These are phyloP conservation scores for Dactylella cylindrospora DNA, from an alignment of 2,329 filamentous ascomycete species.

Conservation along the genomic window DNA sequence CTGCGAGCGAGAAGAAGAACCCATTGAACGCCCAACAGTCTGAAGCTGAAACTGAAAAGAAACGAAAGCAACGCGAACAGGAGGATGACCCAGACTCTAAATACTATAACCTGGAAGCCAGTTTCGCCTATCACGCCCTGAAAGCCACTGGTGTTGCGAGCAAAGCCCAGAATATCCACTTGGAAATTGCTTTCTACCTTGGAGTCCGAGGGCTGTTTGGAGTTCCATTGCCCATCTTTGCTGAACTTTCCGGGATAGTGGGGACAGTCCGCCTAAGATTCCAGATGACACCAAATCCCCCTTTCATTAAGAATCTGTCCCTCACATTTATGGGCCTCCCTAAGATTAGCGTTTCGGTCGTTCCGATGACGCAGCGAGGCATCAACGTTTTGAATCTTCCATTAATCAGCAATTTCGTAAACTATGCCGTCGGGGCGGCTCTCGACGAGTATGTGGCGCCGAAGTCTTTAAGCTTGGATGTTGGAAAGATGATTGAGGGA, in stretches of 20 bases:
- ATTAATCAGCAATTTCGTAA: conserved; percentile 93
- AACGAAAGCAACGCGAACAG: conserved; percentile 37
- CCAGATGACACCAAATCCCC: conserved; percentile 84
- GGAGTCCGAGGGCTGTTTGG: conserved; percentile 87
- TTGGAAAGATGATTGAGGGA: conserved; percentile 85
- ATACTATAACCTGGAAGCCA: conserved; percentile 89
- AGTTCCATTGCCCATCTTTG: conserved; percentile 70
- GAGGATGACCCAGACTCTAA: conserved; percentile 51
- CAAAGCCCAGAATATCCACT: conserved; percentile 93
- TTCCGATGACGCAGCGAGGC: conserved; percentile 79
- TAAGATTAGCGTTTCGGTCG: conserved; percentile 83
- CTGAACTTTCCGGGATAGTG: conserved; percentile 87
- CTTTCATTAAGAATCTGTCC: conserved; percentile 86
- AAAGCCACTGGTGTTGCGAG: conserved; percentile 72
- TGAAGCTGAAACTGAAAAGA: conserved; percentile 29
- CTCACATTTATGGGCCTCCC: conserved; percentile 94
- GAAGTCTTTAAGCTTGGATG: conserved; percentile 84
- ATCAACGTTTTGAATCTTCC: conserved; percentile 90
- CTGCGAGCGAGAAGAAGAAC: conserved; percentile 71
- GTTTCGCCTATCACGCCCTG: conserved; percentile 83
- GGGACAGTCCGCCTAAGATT: conserved; percentile 80
- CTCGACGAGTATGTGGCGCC: conserved; percentile 90
- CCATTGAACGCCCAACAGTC: conserved; percentile 78
- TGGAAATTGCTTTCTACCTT: conserved; percentile 92
- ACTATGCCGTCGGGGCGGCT: conserved; percentile 86